A percentile compares a stretch with the other conserved stretches of the same genome.
phyloP scores from a whole-genome alignment of 139 green algal genomes.

The Prasinococcaceae sp. region DNA sequence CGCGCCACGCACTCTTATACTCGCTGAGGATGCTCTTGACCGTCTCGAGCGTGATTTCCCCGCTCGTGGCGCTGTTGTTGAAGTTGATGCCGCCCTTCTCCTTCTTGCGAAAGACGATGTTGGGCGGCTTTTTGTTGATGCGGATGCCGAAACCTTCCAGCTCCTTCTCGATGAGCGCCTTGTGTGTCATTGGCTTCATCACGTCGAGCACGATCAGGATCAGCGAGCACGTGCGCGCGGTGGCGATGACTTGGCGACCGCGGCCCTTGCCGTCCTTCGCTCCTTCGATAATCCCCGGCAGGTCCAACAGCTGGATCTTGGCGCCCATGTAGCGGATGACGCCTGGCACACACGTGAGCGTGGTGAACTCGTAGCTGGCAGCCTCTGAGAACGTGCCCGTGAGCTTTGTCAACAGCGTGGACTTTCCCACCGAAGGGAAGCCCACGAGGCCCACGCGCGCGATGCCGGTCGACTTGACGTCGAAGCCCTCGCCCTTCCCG shows the following conservation, averaged over 20 bases:
- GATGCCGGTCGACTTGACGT: conserved; percentile 96
- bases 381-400: conserved; percentile 91
- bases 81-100: conserved; percentile 91
- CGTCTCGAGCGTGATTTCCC: conserved; percentile 67
- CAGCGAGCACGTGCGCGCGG: conserved; percentile 89
- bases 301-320: conserved; percentile 78
- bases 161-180: conserved; percentile 81
- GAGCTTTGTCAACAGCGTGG: conserved; percentile 92
- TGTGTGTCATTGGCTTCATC: conserved; percentile 96
- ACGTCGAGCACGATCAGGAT: conserved; percentile 97
- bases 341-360: conserved; percentile 87
- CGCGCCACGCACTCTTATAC: no score
- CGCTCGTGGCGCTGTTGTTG: conserved; percentile 40
- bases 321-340: conserved; percentile 73
- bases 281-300: conserved; percentile 97
- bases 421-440: conserved; percentile 97
- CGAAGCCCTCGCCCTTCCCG: conserved; percentile 65
- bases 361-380: conserved; percentile 93
- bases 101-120: conserved; percentile 83
- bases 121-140: conserved; percentile 89
- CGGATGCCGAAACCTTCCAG: conserved; percentile 60
- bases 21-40: conserved; percentile 53
- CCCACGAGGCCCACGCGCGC: conserved; percentile 86
- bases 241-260: conserved; percentile 84
- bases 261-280: conserved; percentile 90